Evolutionary conservation across 768 basidiomycete species (phyloP).

Genomic region (Trichaptum fuscoviolaceum): DNA sequence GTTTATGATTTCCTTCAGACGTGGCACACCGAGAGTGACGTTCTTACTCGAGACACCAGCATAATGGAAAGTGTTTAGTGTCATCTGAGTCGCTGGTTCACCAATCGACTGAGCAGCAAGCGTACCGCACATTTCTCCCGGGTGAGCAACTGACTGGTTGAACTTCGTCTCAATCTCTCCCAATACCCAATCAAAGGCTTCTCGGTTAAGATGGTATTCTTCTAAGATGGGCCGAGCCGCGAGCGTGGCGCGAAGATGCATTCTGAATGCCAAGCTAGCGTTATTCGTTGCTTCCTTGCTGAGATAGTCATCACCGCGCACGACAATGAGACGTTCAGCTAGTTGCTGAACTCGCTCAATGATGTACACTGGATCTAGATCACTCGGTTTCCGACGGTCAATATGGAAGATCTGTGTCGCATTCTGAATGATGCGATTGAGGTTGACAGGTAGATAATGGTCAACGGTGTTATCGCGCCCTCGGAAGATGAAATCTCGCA

Average conservation of each 20-base stretch:
- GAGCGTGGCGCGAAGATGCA: slow-evolving; percentile 88
- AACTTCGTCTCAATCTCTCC: slow-evolving; percentile 96
- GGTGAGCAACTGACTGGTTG: slow-evolving; percentile 86
- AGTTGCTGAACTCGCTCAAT: slow-evolving; percentile 74
- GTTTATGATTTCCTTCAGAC: slow-evolving; percentile 98
- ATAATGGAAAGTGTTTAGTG: slow-evolving; percentile 99
- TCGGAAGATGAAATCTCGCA: slow-evolving; percentile 84
- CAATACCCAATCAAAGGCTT: slow-evolving; percentile 97
- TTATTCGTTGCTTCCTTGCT: slow-evolving; percentile 79
- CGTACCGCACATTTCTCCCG: slow-evolving; percentile 99
- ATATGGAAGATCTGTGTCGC: slow-evolving; percentile 96
- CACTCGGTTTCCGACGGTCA: slow-evolving; percentile 87
- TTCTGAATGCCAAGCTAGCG: slow-evolving; percentile 87
- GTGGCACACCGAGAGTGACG: slow-evolving; percentile 98
- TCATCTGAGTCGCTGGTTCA: slow-evolving; percentile 99
- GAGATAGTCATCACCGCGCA: slow-evolving; percentile 79
- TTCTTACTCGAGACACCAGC: slow-evolving; percentile 99
- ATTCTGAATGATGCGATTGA: slow-evolving; percentile 93
- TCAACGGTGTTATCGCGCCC: slow-evolving; percentile 61
- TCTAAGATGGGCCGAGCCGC: slow-evolving; percentile 85
- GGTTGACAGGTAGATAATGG: slow-evolving; percentile 92
- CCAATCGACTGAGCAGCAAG: slow-evolving; percentile 98
- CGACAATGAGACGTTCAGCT: slow-evolving; percentile 71
- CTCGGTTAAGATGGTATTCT: slow-evolving; percentile 78
- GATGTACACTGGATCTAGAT: slow-evolving; percentile 85